Evolutionary conservation across 2,329 filamentous ascomycete genomes (phyloP).

Genomic region (Paecilomyces variotii): DNA sequence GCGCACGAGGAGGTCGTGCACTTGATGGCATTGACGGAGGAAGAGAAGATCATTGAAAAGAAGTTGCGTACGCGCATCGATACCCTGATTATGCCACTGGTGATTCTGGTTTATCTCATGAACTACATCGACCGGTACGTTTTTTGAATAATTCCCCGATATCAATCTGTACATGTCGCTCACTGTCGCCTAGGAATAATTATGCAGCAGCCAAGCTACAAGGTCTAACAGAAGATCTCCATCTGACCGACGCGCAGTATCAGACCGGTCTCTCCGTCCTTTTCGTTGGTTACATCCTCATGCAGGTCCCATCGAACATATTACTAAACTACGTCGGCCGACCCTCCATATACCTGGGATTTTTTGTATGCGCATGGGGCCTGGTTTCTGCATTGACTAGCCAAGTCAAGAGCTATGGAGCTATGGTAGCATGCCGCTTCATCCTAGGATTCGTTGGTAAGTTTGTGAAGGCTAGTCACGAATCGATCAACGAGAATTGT

Average conservation of each 20-base stretch:
- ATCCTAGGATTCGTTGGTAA: conserved; percentile 33
- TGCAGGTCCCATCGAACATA: conserved; percentile 42
- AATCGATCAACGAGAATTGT: neutral
- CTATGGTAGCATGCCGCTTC: conserved; percentile 39
- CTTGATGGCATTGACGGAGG: conserved; percentile 11
- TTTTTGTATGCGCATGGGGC: conserved; percentile 40
- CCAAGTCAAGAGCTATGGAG: conserved; percentile 34
- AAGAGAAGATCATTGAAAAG: conserved; percentile 29
- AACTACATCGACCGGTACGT: conserved; percentile 38
- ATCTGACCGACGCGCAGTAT: conserved; percentile 27
- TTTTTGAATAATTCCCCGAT: neutral
- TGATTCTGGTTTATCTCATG: conserved; percentile 37
- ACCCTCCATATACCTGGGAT: conserved; percentile 37
- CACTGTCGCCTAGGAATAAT: conserved; percentile 31
- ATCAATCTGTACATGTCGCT: neutral
- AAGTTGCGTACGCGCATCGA: conserved; percentile 32
- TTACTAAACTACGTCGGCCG: conserved; percentile 36
- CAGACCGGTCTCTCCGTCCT: conserved; percentile 36
- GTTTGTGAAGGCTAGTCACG: conserved; percentile 6
- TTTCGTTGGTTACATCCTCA: conserved; percentile 39
- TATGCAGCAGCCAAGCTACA: conserved; percentile 39
- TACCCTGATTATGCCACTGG: conserved; percentile 30
- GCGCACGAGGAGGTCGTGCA: conserved; percentile 9
- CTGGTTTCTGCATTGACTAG: conserved; percentile 38
- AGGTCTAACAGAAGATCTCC: conserved; percentile 32